Evolutionary conservation across 352 stramenopile genomes (phyloP).

Genomic region (Pythium rhizo-oryzae): DNA sequence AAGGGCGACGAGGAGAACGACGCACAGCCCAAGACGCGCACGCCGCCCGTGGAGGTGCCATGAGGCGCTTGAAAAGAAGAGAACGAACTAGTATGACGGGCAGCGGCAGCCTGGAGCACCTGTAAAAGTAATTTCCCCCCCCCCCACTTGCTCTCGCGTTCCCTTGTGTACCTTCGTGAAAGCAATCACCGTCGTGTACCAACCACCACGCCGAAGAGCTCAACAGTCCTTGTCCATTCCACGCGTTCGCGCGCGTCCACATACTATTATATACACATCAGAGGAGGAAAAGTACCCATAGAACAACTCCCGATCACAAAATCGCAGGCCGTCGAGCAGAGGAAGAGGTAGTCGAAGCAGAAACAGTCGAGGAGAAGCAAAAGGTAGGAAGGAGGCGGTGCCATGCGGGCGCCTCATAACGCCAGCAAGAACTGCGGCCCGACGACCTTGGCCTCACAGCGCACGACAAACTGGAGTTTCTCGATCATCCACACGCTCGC

Average conservation of each 20-base stretch:
- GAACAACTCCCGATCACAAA: no score
- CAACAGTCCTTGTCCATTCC: no score
- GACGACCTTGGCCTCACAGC: conserved; percentile 53
- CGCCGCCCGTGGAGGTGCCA: conserved; percentile 6
- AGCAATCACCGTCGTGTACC: no score
- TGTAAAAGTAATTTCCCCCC: background rate
- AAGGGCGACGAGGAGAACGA: background rate
- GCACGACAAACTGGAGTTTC: conserved; percentile 68
- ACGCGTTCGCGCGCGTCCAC: no score
- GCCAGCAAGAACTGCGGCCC: conserved; percentile 42
- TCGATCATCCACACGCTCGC: conserved; percentile 74
- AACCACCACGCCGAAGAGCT: no score
- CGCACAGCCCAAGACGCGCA: background rate
- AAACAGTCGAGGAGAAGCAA: background rate
- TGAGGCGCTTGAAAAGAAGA: background rate
- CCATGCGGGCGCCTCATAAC: background rate
- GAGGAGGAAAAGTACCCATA: no score
- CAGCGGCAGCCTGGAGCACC: background rate
- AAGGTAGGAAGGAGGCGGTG: background rate
- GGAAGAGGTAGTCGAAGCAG: no score
- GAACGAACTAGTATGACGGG: background rate
- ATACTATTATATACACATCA: no score
- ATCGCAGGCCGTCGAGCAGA: no score
- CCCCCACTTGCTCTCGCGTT: no score
- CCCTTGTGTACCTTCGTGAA: no score